These are phyloP conservation scores for Lophiotrema nucula DNA, from an alignment of 495 filamentous ascomycete genomes.

Conservation along the genomic window DNA sequence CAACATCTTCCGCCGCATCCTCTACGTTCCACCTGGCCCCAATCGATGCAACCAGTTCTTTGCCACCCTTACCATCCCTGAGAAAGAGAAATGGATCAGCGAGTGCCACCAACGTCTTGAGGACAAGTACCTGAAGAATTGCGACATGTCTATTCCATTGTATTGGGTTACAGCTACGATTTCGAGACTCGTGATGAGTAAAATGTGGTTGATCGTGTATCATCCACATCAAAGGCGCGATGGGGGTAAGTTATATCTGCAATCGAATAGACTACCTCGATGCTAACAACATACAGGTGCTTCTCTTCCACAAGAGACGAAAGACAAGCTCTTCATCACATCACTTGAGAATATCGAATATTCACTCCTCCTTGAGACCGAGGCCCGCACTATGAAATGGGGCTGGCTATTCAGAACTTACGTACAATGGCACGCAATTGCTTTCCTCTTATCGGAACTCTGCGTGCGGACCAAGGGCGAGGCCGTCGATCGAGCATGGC, in stretches of 20 bases:
- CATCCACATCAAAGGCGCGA: constrained; percentile 54
- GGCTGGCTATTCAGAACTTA: constrained; percentile 81
- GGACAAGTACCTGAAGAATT: constrained; percentile 61
- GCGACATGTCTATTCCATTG: constrained; percentile 61
- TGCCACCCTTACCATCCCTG: constrained; percentile 53
- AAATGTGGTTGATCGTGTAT: constrained; percentile 63
- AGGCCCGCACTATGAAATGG: constrained; percentile 63
- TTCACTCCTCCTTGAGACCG: constrained; percentile 59
- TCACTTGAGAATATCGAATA: constrained; percentile 77
- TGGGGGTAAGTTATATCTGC: constrained; percentile 30
- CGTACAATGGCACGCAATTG: constrained; percentile 79
- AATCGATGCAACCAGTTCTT: constrained; percentile 39
- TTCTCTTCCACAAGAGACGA: constrained; percentile 54
- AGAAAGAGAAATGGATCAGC: constrained; percentile 59
- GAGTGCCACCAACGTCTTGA: constrained; percentile 64
- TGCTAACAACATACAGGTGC: constrained; percentile 20
- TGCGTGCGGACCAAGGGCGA: constrained; percentile 67
- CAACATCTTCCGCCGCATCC: constrained; percentile 43
- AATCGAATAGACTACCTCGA: background rate
- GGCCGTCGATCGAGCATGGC: constrained; percentile 79
- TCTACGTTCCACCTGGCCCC: constrained; percentile 44
- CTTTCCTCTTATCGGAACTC: constrained; percentile 73
- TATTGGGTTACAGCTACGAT: constrained; percentile 69
- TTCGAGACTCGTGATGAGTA: constrained; percentile 65
- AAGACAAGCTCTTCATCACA: constrained; percentile 70